These are phyloP conservation scores for Auxenochlorella pyrenoidosa DNA, from an alignment of 139 green algal genomes.

Conservation along the genomic window DNA sequence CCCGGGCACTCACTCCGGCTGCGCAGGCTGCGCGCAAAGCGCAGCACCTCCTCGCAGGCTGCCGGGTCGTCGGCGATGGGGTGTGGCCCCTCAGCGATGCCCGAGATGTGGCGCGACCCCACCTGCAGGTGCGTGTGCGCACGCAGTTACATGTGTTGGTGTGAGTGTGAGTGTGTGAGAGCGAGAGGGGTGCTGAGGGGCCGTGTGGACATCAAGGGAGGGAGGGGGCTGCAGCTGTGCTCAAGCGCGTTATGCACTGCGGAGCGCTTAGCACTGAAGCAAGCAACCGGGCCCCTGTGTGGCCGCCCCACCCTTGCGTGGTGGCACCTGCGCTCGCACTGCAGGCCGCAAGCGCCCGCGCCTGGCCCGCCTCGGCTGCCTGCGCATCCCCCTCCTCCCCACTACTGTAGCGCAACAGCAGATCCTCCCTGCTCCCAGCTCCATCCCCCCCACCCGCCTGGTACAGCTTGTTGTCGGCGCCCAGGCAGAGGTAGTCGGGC, in stretches of 20 bases:
- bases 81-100: slow-evolving; percentile 20
- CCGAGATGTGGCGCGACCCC: slow-evolving; percentile 38
- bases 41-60: not conserved
- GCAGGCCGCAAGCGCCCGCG: too few species aligned
- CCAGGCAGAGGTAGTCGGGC: slow-evolving; percentile 55
- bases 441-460: slow-evolving; percentile 20
- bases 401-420: too few species aligned
- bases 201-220: too few species aligned
- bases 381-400: not conserved
- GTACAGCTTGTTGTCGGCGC: slow-evolving; percentile 74
- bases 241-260: too few species aligned
- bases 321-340: too few species aligned
- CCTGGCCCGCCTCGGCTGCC: not conserved
- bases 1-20: slow-evolving; percentile 33
- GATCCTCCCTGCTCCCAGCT: not conserved
- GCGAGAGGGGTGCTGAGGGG: not conserved
- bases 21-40: slow-evolving; percentile 16
- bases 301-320: not conserved
- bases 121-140: slow-evolving; percentile 39
- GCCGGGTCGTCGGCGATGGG: slow-evolving; percentile 3
- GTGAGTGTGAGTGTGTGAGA: not conserved
- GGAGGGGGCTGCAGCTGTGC: too few species aligned
- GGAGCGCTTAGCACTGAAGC: too few species aligned
- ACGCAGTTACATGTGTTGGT: not conserved
- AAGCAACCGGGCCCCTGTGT: too few species aligned